A percentile compares a stretch with the other conserved stretches of the same genome.
Conservation (phyloP, 306 rosid genomes). For the Corylus avellana region DNA sequence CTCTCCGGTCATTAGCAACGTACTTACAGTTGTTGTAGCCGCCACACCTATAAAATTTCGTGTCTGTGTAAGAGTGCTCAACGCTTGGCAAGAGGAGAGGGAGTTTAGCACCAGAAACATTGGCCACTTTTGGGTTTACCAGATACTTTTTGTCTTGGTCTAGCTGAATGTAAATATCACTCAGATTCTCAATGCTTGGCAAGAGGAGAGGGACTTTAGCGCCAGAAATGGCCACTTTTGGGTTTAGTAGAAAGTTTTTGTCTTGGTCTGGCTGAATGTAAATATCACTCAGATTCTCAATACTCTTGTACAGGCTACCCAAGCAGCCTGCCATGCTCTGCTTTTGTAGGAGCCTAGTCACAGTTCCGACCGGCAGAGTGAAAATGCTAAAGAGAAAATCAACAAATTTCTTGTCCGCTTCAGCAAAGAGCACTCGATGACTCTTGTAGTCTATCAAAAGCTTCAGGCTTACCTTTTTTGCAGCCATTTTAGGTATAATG, state of each 20-base stretch:
- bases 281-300: not conserved
- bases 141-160: not conserved
- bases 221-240: no score
- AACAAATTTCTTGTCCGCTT: not conserved
- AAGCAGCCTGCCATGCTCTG: conserved; percentile 13
- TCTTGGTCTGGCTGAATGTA: no score
- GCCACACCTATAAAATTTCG: no score
- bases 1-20: no score
- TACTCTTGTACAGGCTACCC: conserved; percentile 20
- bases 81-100: not conserved
- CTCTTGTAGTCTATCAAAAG: not conserved
- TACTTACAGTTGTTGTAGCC: no score
- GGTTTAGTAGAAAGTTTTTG: no score
- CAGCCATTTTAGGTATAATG: not conserved
- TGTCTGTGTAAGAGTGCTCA: not conserved
- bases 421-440: not conserved
- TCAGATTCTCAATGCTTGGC: not conserved
- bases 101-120: not conserved
- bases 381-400: not conserved
- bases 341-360: not conserved
- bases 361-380: not conserved
- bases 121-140: not conserved
- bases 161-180: not conserved
- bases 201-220: no score
- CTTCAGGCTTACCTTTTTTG: not conserved